phyloP scores from a whole-genome alignment of 345 rosid genomes.

The Populus nigra region DNA sequence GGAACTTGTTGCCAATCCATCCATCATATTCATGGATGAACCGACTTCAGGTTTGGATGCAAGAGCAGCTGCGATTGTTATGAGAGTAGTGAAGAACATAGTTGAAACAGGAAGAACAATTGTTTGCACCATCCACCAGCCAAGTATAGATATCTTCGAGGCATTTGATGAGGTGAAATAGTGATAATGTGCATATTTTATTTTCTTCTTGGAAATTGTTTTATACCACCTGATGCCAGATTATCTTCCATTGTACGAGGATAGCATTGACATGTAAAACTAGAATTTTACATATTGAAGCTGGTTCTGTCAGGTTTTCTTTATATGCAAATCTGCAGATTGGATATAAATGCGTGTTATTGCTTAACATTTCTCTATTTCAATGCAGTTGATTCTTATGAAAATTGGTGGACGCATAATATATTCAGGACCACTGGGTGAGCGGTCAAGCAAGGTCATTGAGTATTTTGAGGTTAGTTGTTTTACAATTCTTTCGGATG shows the following conservation, averaged over 20 bases:
- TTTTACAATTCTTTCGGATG: background rate
- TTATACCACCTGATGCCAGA: too few relatives aligned
- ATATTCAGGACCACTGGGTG: slow-evolving; percentile 70
- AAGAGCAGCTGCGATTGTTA: slow-evolving; percentile 79
- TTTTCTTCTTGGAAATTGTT: background rate
- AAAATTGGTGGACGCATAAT: slow-evolving; percentile 68
- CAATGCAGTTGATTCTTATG: slow-evolving; percentile 59
- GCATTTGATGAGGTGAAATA: slow-evolving; percentile 71
- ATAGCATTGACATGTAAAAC: too few relatives aligned
- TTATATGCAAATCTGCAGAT: background rate
- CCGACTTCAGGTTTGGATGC: slow-evolving; percentile 86
- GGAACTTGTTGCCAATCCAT: slow-evolving; percentile 80
- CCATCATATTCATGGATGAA: slow-evolving; percentile 82
- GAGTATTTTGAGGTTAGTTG: slow-evolving; percentile 66
- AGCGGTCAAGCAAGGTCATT: slow-evolving; percentile 49
- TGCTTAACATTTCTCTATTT: background rate
- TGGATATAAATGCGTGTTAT: background rate
- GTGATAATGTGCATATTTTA: background rate
- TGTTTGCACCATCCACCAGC: slow-evolving; percentile 85
- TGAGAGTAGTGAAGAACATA: slow-evolving; percentile 76
- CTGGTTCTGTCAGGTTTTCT: background rate
- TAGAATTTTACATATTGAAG: too few relatives aligned
- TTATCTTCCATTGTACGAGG: too few relatives aligned
- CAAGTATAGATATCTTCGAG: slow-evolving; percentile 79
- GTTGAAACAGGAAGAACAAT: slow-evolving; percentile 76